Conservation (phyloP, 805 yeast species). For the Yarrowia osloensis region DNA sequence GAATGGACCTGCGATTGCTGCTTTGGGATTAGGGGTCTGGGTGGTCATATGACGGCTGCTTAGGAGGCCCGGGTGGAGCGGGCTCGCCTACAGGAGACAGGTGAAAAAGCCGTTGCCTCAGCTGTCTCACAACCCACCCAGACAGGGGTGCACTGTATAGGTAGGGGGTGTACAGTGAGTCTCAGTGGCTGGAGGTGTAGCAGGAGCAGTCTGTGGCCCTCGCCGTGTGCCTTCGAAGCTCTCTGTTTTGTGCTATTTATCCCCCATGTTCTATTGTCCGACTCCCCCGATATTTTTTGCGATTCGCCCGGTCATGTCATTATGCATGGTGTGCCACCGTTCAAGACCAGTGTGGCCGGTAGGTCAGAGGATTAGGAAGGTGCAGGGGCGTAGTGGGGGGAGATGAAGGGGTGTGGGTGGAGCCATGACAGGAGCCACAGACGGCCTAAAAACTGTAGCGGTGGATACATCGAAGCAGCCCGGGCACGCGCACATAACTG, state of each 20-base stretch:
- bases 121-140: not conserved
- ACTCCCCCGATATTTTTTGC: not conserved
- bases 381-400: slow-evolving; percentile 7
- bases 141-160: slow-evolving; percentile 23
- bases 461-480: not conserved
- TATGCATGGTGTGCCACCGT: slow-evolving; percentile 2
- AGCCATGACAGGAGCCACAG: not conserved
- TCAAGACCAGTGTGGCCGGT: slow-evolving; percentile 7
- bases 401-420: not conserved
- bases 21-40: not conserved
- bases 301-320: slow-evolving; percentile 1
- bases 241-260: not conserved
- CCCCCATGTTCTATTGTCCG: not conserved
- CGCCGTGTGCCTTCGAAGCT: not conserved
- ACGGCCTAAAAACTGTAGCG: too few species aligned
- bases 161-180: not conserved
- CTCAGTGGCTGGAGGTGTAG: not conserved
- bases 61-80: too few species aligned
- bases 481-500: not conserved
- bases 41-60: not conserved
- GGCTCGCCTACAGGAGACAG: too few species aligned
- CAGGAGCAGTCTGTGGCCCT: not conserved
- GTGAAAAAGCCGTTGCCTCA: not conserved
- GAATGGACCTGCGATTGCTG: slow-evolving; percentile 12
- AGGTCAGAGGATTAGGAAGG: slow-evolving; percentile 17